Base-by-base conservation (phyloP, 371 early-diverging fungal genomes). In the Mucor saturninus region DNA sequence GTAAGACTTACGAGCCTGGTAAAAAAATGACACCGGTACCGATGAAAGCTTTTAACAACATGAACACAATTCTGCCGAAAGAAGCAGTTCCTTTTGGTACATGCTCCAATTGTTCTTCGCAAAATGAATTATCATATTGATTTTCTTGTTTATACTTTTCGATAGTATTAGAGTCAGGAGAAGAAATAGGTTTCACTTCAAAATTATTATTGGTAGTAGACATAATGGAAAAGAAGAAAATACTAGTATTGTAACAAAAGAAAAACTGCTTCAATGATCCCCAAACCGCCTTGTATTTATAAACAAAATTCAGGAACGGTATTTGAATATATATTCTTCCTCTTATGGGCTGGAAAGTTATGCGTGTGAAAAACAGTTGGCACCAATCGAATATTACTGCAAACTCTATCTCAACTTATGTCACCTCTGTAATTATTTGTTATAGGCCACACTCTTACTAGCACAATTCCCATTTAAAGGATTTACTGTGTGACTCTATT, bases 31-130 rank as follows among this genome's bases (percentile, higher is more conserved):
- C 72, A 40, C 91, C 91, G 2, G 89, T 91, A 45, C 91, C 92
- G 54, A 91, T 85, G 71, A 91, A 91, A 0, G 91, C 86, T 71
- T 92, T 92, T 52, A 89, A 70, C 6, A 91, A 70, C 83, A 92
- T 76, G 64, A 90, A 88, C 46, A 88, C 81, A 6, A 88, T 89
- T 72, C 89, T 91, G 45, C 76, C 73, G 5, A 77, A 75, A 4
- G 85, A 82, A 8, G 89, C 83, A 30, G 85, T 83, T 32, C 83
- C 72, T 28, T 80, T 71, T 7, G 65, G 65, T 2, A 57, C 71
- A 54, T 71, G 71, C 26, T 71, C 71, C 10, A 71, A 51, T 56
- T 64, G 63, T 40, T 61, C 67, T 61, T 66, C 67, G 48, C 35
- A 46, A 10, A 49, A 5, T 8, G 62, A 57, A 15, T 11, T 14